Percentiles rank a stretch among this genome's conserved stretches.
These are phyloP conservation scores for Solanum corneliomulleri DNA, from an alignment of 257 asterid genomes.

Conservation along the genomic window DNA sequence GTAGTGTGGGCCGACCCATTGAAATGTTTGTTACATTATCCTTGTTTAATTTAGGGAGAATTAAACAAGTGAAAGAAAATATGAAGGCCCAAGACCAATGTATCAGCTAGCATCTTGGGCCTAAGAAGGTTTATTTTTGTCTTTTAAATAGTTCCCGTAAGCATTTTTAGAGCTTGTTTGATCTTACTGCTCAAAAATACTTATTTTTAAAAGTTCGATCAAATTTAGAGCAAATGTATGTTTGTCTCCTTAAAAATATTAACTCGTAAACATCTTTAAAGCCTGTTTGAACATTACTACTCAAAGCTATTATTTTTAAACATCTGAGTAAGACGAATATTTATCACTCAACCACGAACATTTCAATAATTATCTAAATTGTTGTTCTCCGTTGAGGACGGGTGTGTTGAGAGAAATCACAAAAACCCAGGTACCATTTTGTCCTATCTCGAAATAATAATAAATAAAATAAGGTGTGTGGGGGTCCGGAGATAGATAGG, in stretches of 20 bases:
- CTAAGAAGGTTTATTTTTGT: background rate
- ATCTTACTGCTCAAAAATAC: no score
- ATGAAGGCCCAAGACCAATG: background rate
- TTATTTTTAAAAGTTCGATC: no score
- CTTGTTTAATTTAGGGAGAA: background rate
- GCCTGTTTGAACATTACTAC: background rate
- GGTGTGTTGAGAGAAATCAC: background rate
- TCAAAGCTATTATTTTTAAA: background rate
- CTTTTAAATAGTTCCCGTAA: no score
- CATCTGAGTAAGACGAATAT: no score
- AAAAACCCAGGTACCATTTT: background rate
- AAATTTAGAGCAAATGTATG: accelerated
- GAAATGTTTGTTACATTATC: background rate
- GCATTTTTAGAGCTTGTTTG: no score
- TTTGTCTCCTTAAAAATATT: no score
- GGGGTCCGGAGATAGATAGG: background rate
- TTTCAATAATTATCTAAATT: background rate
- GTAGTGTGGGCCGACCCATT: background rate
- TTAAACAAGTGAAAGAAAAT: background rate
- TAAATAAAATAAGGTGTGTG: background rate
- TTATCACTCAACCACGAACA: no score
- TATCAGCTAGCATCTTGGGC: background rate
- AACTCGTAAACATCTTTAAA: background rate
- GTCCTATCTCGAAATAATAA: background rate
- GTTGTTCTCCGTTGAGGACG: background rate